These are phyloP conservation scores for Raphanus raphanistrum DNA, from an alignment of 345 rosid genomes.

Conservation along the genomic window DNA sequence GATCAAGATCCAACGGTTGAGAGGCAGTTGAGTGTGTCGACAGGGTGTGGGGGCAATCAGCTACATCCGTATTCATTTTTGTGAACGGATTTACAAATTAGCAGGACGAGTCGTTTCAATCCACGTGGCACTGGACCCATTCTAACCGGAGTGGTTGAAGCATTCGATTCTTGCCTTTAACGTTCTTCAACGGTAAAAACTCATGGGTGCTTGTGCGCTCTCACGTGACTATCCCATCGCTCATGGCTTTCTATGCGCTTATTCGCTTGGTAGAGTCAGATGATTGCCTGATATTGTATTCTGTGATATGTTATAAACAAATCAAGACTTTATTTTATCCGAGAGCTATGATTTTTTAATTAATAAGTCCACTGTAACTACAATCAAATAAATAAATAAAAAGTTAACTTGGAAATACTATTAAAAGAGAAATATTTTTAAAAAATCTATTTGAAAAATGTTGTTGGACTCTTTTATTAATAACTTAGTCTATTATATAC, in stretches of 20 bases:
- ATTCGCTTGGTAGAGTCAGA: neutral
- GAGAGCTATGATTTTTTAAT: neutral
- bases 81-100: neutral
- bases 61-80: neutral
- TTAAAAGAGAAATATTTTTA: too few relatives aligned
- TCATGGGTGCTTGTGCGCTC: conserved; percentile 25
- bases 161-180: conserved; percentile 23
- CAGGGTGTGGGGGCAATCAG: neutral
- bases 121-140: conserved; percentile 29
- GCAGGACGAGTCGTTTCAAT: neutral
- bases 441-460: too few relatives aligned
- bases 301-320: neutral
- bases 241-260: conserved; percentile 24
- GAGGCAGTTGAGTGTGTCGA: conserved; percentile 15
- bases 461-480: too few relatives aligned
- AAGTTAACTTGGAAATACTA: neutral
- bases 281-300: neutral
- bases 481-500: too few relatives aligned
- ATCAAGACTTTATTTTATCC: neutral
- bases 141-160: neutral
- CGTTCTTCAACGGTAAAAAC: conserved; percentile 34
- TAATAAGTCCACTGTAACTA: neutral
- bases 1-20: conserved; percentile 30
- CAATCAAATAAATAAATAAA: neutral
- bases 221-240: conserved; percentile 39